A percentile compares a stretch with the other conserved stretches of the same genome.
Evolutionary conservation across 1,139 yeast genomes (phyloP).

Genomic region (Blastobotrys elegans): DNA sequence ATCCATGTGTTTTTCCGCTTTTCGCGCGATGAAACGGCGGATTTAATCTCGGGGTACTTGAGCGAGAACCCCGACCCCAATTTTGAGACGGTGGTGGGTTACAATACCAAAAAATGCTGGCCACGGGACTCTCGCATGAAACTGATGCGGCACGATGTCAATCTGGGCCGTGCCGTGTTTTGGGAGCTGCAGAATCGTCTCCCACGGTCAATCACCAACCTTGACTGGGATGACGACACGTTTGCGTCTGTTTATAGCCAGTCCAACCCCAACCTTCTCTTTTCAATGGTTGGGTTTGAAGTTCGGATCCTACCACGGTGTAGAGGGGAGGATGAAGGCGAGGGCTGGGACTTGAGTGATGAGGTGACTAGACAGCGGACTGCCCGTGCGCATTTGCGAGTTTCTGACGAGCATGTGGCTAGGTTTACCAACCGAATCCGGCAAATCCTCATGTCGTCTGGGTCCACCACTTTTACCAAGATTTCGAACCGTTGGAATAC

Average conservation of each 20-base stretch:
- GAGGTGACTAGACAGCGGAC: conserved; percentile 75
- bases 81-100: conserved; percentile 80
- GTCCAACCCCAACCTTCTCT: conserved; percentile 83
- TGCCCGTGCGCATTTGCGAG: conserved; percentile 83
- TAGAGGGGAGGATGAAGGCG: conserved; percentile 59
- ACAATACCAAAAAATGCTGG: conserved; percentile 91
- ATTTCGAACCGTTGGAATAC: conserved; percentile 97
- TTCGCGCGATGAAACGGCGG: conserved; percentile 65
- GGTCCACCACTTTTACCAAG: conserved; percentile 91
- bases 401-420: conserved; percentile 72
- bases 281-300: conserved; percentile 94
- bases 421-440: conserved; percentile 79
- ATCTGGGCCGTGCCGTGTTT: conserved; percentile 83
- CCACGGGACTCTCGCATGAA: conserved; percentile 91
- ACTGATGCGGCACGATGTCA: conserved; percentile 84
- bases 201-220: conserved; percentile 66
- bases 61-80: conserved; percentile 90
- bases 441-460: conserved; percentile 91
- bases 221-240: conserved; percentile 78
- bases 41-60: conserved; percentile 66
- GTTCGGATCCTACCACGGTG: conserved; percentile 77
- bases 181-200: conserved; percentile 84
- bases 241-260: conserved; percentile 83
- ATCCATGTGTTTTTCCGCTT: conserved; percentile 77
- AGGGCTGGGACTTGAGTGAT: conserved; percentile 86